Conservation (phyloP, 2,329 filamentous ascomycete species). For the Talaromyces albobiverticillius region DNA sequence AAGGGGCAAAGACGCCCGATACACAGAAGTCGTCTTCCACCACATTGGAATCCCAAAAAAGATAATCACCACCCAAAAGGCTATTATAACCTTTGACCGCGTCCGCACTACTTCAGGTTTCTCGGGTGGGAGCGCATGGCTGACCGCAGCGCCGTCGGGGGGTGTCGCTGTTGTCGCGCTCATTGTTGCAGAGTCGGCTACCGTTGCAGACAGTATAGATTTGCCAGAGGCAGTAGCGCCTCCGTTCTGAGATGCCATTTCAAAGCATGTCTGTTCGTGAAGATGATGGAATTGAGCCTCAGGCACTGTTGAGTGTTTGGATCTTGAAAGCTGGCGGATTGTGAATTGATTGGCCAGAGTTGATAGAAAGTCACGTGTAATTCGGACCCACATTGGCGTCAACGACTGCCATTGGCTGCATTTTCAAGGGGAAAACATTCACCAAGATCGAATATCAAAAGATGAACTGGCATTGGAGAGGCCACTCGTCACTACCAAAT, state of each 20-base stretch:
- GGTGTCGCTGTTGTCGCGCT: slow-evolving; percentile 10
- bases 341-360: slow-evolving; percentile 6
- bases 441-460: neutral
- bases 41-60: slow-evolving; percentile 87
- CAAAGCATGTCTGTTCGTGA: slow-evolving; percentile 30
- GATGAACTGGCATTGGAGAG: too few relatives aligned
- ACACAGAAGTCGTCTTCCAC: slow-evolving; percentile 93
- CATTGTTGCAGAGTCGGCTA: neutral
- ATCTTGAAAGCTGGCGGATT: neutral
- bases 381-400: too few relatives aligned
- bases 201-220: neutral
- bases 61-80: slow-evolving; percentile 87
- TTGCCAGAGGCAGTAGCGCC: slow-evolving; percentile 28
- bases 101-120: slow-evolving; percentile 65
- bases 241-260: slow-evolving; percentile 34
- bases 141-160: slow-evolving; percentile 26
- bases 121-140: slow-evolving; percentile 70
- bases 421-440: too few relatives aligned
- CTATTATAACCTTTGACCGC: slow-evolving; percentile 72
- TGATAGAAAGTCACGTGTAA: neutral
- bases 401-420: too few relatives aligned
- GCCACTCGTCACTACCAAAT: too few relatives aligned
- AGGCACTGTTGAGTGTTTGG: neutral
- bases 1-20: slow-evolving; percentile 78
- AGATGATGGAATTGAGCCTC: neutral